Percentiles rank a stretch among this genome's conserved stretches.
Conservation (phyloP, 2,329 filamentous ascomycete genomes). For the Plectosphaerella plurivora region DNA sequence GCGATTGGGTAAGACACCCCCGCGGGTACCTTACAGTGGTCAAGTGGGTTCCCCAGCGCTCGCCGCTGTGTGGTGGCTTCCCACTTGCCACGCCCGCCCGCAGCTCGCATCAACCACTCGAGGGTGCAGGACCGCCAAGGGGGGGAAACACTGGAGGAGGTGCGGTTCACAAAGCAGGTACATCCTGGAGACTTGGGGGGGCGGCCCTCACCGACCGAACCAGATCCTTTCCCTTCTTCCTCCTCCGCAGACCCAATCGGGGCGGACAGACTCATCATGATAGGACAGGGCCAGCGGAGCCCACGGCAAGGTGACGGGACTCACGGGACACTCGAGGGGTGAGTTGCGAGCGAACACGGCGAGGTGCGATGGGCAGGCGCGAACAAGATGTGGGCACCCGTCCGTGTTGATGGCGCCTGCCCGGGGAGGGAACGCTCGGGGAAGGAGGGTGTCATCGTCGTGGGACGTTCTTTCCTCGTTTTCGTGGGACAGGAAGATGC, state of each 20-base stretch:
- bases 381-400: no score
- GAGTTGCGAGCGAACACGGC: no score
- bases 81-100: neutral
- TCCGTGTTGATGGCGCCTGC: no score
- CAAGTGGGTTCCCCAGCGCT: neutral
- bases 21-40: slow-evolving; percentile 1
- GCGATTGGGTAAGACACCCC: neutral
- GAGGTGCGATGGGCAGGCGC: no score
- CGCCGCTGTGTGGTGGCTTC: neutral
- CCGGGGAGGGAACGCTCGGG: no score
- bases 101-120: neutral
- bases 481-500: no score
- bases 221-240: neutral
- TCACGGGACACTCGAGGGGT: no score
- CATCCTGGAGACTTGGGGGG: neutral
- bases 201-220: neutral
- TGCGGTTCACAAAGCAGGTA: neutral
- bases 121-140: neutral
- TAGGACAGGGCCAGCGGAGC: no score
- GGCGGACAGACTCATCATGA: neutral
- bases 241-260: neutral
- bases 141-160: neutral
- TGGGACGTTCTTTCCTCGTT: no score
- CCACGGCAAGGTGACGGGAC: no score
- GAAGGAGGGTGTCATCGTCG: no score